phyloP scores from a whole-genome alignment of 2,329 filamentous ascomycete species.

The Colletotrichum spaethianum region DNA sequence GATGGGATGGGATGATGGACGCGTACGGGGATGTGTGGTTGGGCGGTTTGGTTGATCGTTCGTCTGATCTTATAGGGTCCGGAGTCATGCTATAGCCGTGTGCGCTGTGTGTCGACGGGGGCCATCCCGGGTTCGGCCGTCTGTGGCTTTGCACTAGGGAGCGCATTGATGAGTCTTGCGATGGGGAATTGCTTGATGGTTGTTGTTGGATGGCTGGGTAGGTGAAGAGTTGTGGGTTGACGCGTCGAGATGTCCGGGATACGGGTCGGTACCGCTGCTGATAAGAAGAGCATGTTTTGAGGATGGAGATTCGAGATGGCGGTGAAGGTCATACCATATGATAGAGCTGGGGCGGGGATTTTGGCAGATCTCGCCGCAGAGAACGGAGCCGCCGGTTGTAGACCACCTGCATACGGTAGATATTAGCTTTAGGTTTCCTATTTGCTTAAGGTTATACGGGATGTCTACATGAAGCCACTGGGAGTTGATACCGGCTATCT shows the following conservation, averaged over 20 bases:
- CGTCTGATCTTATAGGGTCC: conserved; percentile 7
- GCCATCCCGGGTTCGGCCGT: background rate
- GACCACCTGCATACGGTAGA: too few species aligned
- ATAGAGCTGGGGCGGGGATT: background rate
- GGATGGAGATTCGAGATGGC: background rate
- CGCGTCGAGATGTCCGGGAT: background rate
- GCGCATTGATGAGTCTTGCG: background rate
- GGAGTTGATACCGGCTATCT: too few species aligned
- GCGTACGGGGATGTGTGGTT: background rate
- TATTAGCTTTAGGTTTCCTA: too few species aligned
- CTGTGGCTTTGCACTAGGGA: background rate
- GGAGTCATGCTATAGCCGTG: conserved; percentile 7
- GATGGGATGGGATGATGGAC: background rate
- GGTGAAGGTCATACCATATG: background rate
- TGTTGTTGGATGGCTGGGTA: background rate
- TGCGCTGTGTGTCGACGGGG: background rate
- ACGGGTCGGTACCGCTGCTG: background rate
- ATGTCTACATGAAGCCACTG: too few species aligned
- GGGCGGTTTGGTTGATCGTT: background rate
- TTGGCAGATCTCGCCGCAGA: background rate
- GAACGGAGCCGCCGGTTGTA: background rate
- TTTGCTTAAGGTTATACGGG: too few species aligned
- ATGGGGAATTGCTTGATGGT: background rate
- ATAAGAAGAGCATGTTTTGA: background rate
- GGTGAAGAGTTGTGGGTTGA: background rate